Evolutionary conservation across 768 basidiomycete species (phyloP), one percentile per base, ranked within the genome.

Genomic region (Suillus plorans): DNA sequence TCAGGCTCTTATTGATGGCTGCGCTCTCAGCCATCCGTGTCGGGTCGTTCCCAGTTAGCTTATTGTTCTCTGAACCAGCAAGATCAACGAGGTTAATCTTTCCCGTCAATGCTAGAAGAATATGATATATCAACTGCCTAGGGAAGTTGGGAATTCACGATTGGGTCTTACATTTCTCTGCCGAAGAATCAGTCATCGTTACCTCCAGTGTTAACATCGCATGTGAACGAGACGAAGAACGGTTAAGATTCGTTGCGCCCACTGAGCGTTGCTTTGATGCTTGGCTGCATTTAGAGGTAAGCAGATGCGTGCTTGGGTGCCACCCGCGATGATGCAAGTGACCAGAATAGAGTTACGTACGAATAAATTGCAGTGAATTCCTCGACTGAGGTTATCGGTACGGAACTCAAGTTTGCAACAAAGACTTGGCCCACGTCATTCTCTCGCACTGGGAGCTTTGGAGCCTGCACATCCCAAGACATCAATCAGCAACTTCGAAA

Each of bases 51-150:
- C 94, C 94, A 5, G 95, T 95, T 34, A 91, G 81, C 82, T 92
- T 95, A 75, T 95, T 95, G 71, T 95, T 95, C 78, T 96, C 94
- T 0, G 91, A 94, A 34, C 94, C 94, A 20, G 94, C 94, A 34
- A 96, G 83, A 77, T 96, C 94, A 13, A 95, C 92, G 10, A 95
- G 84, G 68, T 92, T 92, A 63, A 95, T 89, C 73, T 90, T 92
- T 12, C 92, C 93, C 2, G 81, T 84, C 58, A 89, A 73, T 50
- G 84, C 92, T 92, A 66, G 28, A 60, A 22, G 14, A 6, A 34
- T 14, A 28, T 36, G 34, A 34, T n/a, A 28, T 22, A 7, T 44
- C 5, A 37, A 50, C 9, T 25, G 22, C 20, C 18, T 13, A 41
- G 18, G n/a, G 20, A 45, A 68, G 25, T 31, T 28, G 41, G 37